Conservation (phyloP, 1,284 basidiomycete species). For the Flammula alnicola region DNA sequence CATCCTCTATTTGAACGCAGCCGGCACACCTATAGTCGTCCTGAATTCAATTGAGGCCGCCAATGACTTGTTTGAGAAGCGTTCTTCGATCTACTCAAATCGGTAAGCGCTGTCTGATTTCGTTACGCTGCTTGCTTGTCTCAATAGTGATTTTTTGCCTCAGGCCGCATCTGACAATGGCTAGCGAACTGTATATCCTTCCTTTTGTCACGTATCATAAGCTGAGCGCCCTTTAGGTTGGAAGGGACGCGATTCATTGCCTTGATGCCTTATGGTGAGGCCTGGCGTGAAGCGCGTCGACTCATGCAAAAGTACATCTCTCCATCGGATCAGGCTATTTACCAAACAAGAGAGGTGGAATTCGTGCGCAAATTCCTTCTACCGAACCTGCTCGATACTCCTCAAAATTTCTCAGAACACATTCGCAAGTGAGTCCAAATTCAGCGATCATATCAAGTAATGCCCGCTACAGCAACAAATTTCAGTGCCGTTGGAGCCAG, state of each 20-base stretch:
- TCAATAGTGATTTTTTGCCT: no score
- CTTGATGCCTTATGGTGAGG: slow-evolving; percentile 48
- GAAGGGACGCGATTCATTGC: slow-evolving; percentile 48
- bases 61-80: slow-evolving; percentile 19
- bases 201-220: not conserved
- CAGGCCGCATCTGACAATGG: slow-evolving; percentile 4
- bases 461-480: not conserved
- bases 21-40: slow-evolving; percentile 11
- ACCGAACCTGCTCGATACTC: slow-evolving; percentile 10
- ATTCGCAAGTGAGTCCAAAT: not conserved
- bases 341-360: no score
- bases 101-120: no score
- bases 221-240: slow-evolving; percentile 41
- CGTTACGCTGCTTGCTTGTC: no score
- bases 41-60: slow-evolving; percentile 14
- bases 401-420: slow-evolving; percentile 12
- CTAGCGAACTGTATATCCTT: slow-evolving; percentile 4
- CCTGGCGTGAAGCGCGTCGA: slow-evolving; percentile 45
- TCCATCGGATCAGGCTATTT: slow-evolving; percentile 23
- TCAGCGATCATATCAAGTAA: not conserved
- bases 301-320: slow-evolving; percentile 46
- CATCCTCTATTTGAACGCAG: slow-evolving; percentile 10
- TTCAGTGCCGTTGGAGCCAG: not conserved
- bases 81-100: slow-evolving; percentile 17
- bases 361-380: no score